phyloP scores from a whole-genome alignment of 1,284 basidiomycete species.

The Exobasidium cylindrosporum region DNA sequence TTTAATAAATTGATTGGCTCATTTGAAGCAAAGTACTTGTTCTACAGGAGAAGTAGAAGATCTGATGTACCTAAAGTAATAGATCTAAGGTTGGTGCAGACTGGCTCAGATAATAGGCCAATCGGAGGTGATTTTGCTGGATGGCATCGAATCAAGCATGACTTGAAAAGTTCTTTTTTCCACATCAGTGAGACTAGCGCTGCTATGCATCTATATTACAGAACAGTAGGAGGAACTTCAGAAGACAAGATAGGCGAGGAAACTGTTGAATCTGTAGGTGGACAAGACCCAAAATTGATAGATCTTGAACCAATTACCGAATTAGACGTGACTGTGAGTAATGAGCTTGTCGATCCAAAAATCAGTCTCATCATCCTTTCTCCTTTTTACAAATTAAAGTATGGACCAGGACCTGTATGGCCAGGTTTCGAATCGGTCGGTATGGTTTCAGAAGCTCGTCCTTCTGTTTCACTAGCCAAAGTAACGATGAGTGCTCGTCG shows the following conservation, averaged over 20 bases:
- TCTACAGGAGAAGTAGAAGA: slow-evolving; percentile 35
- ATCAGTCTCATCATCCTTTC: background rate
- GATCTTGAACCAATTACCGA: slow-evolving; percentile 34
- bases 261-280: background rate
- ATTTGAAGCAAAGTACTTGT: slow-evolving; percentile 30
- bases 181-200: slow-evolving; percentile 20
- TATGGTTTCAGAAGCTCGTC: slow-evolving; percentile 20
- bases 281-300: background rate
- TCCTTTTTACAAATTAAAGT: slow-evolving; percentile 14
- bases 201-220: slow-evolving; percentile 34
- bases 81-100: slow-evolving; percentile 32
- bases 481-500: slow-evolving; percentile 28
- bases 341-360: slow-evolving; percentile 2
- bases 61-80: slow-evolving; percentile 33
- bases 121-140: slow-evolving; percentile 22
- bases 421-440: slow-evolving; percentile 40
- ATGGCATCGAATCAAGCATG: slow-evolving; percentile 36
- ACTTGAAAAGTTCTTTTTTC: slow-evolving; percentile 27
- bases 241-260: slow-evolving; percentile 6
- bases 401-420: slow-evolving; percentile 36
- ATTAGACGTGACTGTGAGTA: slow-evolving; percentile 28
- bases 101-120: slow-evolving; percentile 20
- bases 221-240: slow-evolving; percentile 18
- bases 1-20: slow-evolving; percentile 18
- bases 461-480: slow-evolving; percentile 12